Evolutionary conservation across 2,329 filamentous ascomycete genomes (phyloP).

Genomic region (Blastomyces emzantsi): DNA sequence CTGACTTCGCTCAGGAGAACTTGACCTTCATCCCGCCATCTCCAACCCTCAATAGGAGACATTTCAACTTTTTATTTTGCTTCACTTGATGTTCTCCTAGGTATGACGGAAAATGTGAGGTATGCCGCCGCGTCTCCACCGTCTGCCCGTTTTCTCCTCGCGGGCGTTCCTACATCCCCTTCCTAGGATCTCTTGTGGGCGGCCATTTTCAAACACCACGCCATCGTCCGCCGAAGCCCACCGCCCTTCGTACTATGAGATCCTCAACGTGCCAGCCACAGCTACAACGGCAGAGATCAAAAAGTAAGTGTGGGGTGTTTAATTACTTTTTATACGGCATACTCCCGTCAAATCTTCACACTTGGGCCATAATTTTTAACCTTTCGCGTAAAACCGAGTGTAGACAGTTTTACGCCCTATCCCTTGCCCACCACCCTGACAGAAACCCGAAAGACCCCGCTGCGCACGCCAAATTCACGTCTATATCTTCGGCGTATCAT

Average conservation of each 20-base stretch:
- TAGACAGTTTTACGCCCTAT: slow-evolving; percentile 75
- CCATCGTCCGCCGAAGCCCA: slow-evolving; percentile 22
- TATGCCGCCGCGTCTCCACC: slow-evolving; percentile 47
- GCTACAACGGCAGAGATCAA: slow-evolving; percentile 75
- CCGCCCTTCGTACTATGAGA: slow-evolving; percentile 66
- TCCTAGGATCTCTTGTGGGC: slow-evolving; percentile 14
- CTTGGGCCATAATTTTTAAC: background rate
- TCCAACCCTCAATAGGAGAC: background rate
- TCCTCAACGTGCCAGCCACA: slow-evolving; percentile 59
- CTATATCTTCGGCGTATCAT: slow-evolving; percentile 75
- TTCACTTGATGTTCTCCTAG: background rate
- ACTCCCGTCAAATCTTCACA: too few relatives aligned
- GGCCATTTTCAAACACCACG: slow-evolving; percentile 40
- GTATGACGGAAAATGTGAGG: slow-evolving; percentile 42
- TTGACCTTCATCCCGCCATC: background rate
- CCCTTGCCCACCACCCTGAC: slow-evolving; percentile 88
- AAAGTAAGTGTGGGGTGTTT: slow-evolving; percentile 47
- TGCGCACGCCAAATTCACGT: slow-evolving; percentile 67
- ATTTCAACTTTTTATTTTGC: background rate
- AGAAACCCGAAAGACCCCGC: slow-evolving; percentile 67
- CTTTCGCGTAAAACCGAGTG: background rate
- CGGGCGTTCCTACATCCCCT: slow-evolving; percentile 10
- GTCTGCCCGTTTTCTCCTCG: slow-evolving; percentile 15
- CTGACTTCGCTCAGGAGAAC: background rate
- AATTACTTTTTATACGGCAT: background rate